Conservation (phyloP, 2,329 filamentous ascomycete species). For the Xylariaceae sp. region DNA sequence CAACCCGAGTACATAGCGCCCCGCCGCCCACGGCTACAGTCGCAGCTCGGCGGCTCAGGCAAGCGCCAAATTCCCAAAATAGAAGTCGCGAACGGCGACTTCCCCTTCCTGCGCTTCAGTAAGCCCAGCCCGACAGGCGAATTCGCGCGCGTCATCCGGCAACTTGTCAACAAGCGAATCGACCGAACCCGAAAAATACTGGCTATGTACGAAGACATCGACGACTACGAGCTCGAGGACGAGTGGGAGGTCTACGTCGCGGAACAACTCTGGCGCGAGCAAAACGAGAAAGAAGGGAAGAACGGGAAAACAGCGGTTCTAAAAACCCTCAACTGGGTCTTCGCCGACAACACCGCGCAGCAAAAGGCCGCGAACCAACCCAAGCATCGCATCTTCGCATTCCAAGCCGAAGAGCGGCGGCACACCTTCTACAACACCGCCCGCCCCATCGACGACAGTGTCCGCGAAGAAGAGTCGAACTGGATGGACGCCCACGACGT, state of each 20-base stretch:
- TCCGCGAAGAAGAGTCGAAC: neutral
- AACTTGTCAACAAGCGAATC: constrained; percentile 45
- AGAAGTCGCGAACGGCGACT: constrained; percentile 48
- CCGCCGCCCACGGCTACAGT: constrained; percentile 44
- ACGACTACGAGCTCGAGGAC: constrained; percentile 32
- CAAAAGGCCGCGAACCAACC: too few species aligned
- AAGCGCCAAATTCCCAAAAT: constrained; percentile 57
- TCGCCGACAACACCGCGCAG: too few species aligned
- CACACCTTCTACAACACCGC: too few species aligned
- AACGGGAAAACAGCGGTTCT: too few species aligned
- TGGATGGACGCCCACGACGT: neutral
- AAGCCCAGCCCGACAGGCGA: constrained; percentile 60
- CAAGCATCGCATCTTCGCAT: too few species aligned
- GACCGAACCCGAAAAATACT: constrained; percentile 35
- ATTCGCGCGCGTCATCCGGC: constrained; percentile 53
- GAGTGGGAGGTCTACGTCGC: constrained; percentile 33
- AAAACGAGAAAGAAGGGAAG: neutral
- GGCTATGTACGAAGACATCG: neutral
- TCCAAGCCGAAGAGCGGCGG: too few species aligned
- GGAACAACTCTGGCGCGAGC: neutral
- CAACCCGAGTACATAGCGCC: constrained; percentile 43
- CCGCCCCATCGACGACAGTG: too few species aligned
- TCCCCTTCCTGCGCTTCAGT: constrained; percentile 62
- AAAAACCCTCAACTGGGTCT: too few species aligned
- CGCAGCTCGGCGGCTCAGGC: constrained; percentile 43